These are phyloP conservation scores for Gynandropsis gynandra DNA, from an alignment of 345 rosid genomes.

Conservation along the genomic window DNA sequence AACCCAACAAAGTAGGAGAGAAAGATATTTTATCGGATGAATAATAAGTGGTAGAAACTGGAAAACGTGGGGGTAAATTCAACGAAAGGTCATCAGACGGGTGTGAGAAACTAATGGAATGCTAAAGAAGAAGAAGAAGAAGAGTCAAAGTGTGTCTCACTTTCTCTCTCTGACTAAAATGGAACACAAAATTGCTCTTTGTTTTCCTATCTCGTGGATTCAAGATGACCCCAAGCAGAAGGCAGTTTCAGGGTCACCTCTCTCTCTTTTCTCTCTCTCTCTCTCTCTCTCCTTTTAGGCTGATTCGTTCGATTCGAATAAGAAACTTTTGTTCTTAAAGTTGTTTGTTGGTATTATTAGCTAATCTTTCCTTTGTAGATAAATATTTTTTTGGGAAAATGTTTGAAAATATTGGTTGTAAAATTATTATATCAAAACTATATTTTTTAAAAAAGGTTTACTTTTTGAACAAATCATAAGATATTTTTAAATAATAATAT, in stretches of 20 bases:
- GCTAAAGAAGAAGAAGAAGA: slow-evolving; percentile 19
- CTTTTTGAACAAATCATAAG: too few relatives aligned
- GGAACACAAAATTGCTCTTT: neutral
- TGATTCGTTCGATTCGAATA: neutral
- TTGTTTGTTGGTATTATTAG: slow-evolving; percentile 3
- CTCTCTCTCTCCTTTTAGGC: neutral
- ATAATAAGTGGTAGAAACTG: slow-evolving; percentile 9
- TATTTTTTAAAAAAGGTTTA: too few relatives aligned
- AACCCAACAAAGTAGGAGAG: neutral
- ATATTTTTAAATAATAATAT: too few relatives aligned
- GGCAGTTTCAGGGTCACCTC: neutral
- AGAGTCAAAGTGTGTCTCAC: slow-evolving; percentile 29
- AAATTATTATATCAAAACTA: too few relatives aligned
- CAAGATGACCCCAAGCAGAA: too few relatives aligned
- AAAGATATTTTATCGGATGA: slow-evolving; percentile 10
- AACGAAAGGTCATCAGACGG: slow-evolving; percentile 22
- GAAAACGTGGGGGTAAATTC: slow-evolving; percentile 14
- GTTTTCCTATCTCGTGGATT: neutral
- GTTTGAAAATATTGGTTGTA: too few relatives aligned
- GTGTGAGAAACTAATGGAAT: slow-evolving; percentile 15
- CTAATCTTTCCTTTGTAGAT: slow-evolving; percentile 16
- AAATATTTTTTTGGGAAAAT: too few relatives aligned
- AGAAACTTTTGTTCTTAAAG: slow-evolving; percentile 1
- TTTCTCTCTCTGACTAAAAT: slow-evolving; percentile 21
- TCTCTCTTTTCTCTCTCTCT: slow-evolving; percentile 9